Evolutionary conservation across 495 filamentous ascomycete genomes (phyloP).

Genomic region (Glutinoglossum americanum): DNA sequence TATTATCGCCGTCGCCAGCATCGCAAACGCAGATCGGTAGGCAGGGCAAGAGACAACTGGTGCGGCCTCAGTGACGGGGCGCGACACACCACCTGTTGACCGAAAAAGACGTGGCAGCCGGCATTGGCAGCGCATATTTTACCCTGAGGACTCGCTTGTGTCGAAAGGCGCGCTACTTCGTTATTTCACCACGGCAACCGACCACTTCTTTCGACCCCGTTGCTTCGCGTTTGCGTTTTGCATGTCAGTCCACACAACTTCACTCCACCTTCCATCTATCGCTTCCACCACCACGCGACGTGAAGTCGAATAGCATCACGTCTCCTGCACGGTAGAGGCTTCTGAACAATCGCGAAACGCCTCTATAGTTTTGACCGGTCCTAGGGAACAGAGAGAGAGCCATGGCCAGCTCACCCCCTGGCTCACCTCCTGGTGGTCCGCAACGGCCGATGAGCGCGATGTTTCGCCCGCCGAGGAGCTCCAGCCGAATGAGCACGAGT

Average conservation of each 20-base stretch:
- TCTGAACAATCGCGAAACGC: background rate
- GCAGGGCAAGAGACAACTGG: background rate
- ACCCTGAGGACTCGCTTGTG: background rate
- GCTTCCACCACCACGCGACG: background rate
- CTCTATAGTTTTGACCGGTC: background rate
- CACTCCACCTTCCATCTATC: background rate
- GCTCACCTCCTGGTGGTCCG: slow-evolving; percentile 33
- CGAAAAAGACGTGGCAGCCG: background rate
- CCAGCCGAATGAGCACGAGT: slow-evolving; percentile 74
- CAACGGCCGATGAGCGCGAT: slow-evolving; percentile 67
- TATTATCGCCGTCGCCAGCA: background rate
- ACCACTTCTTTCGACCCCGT: background rate
- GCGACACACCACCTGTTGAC: background rate
- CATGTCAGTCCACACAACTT: background rate
- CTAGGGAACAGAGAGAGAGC: slow-evolving; percentile 3
- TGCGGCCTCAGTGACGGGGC: too few relatives aligned
- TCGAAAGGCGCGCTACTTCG: background rate
- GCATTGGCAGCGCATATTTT: background rate
- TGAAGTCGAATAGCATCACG: background rate
- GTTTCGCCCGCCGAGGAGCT: slow-evolving; percentile 61
- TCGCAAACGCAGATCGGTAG: background rate
- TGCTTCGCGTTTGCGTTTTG: background rate
- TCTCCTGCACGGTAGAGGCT: background rate
- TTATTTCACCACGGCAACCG: background rate
- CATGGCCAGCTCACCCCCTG: slow-evolving; percentile 36